These are phyloP conservation scores for Acorus gramineus DNA, from an alignment of 106 monocot genomes.

Conservation along the genomic window DNA sequence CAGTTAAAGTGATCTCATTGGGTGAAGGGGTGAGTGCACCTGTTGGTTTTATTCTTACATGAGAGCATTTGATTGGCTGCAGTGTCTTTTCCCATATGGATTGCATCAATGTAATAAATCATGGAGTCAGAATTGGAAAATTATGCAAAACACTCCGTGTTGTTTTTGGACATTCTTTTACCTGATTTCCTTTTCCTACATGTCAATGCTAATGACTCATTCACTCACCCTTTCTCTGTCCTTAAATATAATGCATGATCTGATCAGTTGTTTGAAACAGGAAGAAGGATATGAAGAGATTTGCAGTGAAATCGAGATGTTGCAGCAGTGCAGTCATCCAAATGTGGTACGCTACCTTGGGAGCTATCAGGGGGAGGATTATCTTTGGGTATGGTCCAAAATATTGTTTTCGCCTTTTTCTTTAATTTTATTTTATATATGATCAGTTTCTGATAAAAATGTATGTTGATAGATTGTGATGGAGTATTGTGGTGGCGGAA, in stretches of 20 bases:
- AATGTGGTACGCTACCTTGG: slow-evolving; percentile 97
- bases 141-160: too few species aligned
- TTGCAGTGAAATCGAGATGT: slow-evolving; percentile 96
- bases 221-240: not conserved
- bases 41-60: not conserved
- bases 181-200: too few species aligned
- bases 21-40: slow-evolving; percentile 69
- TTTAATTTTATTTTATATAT: not conserved
- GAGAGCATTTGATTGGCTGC: too few species aligned
- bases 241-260: not conserved
- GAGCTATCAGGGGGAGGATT: slow-evolving; percentile 98
- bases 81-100: too few species aligned
- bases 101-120: too few species aligned
- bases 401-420: not conserved
- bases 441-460: too few species aligned
- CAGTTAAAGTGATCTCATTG: slow-evolving; percentile 95
- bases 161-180: too few species aligned
- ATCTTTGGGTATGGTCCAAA: slow-evolving; percentile 68
- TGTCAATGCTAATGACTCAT: not conserved
- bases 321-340: slow-evolving; percentile 98
- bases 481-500: slow-evolving; percentile 99
- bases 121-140: too few species aligned
- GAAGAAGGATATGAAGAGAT: slow-evolving; percentile 99
- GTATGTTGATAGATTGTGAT: slow-evolving; percentile 84
- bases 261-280: slow-evolving; percentile 22